These are phyloP conservation scores for Talaromyces islandicus DNA, from an alignment of 2,329 filamentous ascomycete genomes.

Conservation along the genomic window DNA sequence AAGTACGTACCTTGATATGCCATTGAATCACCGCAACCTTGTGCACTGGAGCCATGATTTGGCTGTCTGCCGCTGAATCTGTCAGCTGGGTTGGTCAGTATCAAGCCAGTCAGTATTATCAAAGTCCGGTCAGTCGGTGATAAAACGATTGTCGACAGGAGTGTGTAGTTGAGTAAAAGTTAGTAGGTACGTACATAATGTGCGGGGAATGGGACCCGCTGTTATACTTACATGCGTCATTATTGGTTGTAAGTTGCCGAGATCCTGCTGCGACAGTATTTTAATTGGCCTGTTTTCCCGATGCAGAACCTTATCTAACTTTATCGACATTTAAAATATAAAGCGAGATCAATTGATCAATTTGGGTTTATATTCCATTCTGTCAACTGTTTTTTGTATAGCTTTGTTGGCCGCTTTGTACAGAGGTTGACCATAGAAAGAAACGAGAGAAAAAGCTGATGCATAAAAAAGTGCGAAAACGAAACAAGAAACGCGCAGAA, in stretches of 20 bases:
- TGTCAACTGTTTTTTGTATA: neutral
- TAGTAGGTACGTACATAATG: neutral
- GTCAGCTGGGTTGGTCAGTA: neutral
- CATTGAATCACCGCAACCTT: slow-evolving; percentile 33
- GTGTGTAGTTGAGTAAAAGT: neutral
- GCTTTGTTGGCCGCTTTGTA: neutral
- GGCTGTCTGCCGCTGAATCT: neutral
- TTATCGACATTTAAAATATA: neutral
- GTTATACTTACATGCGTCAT: neutral
- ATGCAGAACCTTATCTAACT: neutral
- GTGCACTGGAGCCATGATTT: slow-evolving; percentile 24
- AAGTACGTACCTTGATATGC: slow-evolving; percentile 28
- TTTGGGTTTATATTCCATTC: neutral
- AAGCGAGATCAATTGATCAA: neutral
- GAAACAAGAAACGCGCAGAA: neutral
- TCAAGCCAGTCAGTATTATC: neutral
- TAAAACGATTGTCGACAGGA: neutral
- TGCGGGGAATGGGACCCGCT: neutral
- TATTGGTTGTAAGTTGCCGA: neutral
- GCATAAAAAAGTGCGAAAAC: neutral
- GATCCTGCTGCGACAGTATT: neutral
- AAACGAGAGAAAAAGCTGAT: neutral
- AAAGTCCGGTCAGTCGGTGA: no score
- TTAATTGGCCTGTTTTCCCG: neutral
- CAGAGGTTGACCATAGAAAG: neutral